Conservation (phyloP, 164 flowering plant genomes). For the Piper longum region DNA sequence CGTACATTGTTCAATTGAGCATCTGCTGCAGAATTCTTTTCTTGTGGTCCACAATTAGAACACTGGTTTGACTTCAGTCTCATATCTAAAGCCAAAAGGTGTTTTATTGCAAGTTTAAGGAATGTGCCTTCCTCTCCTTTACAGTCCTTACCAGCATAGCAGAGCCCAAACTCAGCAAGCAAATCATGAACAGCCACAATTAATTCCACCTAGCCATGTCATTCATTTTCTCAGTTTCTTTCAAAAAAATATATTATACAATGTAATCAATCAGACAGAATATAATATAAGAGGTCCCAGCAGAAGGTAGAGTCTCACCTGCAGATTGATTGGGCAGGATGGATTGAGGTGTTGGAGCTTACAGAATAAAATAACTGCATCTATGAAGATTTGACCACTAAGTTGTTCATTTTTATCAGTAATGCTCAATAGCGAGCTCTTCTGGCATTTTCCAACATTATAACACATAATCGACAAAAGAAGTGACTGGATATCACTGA, state of each 20-base stretch:
- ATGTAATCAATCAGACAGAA: neutral
- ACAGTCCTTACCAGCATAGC: conserved; percentile 67
- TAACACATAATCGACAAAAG: conserved; percentile 62
- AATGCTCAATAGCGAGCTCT: conserved; percentile 29
- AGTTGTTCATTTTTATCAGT: conserved; percentile 38
- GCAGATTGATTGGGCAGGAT: conserved; percentile 47
- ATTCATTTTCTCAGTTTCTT: neutral
- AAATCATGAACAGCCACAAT: conserved; percentile 77
- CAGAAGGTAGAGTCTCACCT: conserved; percentile 30
- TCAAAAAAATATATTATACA: neutral
- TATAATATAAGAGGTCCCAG: neutral
- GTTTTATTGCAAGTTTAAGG: conserved; percentile 86
- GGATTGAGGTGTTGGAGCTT: conserved; percentile 72
- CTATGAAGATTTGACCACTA: conserved; percentile 51
- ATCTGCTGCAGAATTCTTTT: conserved; percentile 10
- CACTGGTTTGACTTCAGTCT: conserved; percentile 55
- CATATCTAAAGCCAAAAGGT: conserved; percentile 74
- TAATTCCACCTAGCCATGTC: conserved; percentile 53
- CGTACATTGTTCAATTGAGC: conserved; percentile 11
- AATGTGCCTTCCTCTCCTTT: conserved; percentile 82
- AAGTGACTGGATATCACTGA: conserved; percentile 55
- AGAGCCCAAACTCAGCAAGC: conserved; percentile 91
- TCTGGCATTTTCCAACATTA: conserved; percentile 36
- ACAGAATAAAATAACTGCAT: conserved; percentile 67
- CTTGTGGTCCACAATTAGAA: conserved; percentile 21